Percentiles rank a stretch among this genome's conserved stretches.
Evolutionary conservation across 2,329 filamentous ascomycete genomes (phyloP).

Genomic region (Grosmannia huntii): DNA sequence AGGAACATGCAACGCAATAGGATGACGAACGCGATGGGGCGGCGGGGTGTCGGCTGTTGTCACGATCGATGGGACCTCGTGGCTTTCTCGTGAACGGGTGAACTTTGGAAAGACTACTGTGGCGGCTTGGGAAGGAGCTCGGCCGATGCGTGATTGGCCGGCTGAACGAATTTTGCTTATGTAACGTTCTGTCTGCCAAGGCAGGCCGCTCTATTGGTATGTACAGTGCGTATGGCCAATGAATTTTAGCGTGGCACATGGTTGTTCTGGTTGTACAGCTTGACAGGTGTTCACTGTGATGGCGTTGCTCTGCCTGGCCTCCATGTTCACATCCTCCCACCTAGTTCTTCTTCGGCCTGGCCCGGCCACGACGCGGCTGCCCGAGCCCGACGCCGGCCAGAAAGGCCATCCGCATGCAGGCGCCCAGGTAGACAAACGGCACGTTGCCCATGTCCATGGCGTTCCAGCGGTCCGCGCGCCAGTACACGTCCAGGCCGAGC

Average conservation of each 20-base stretch:
- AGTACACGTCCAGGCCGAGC: slow-evolving; percentile 51
- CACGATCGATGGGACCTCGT: neutral
- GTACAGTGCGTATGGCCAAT: no score
- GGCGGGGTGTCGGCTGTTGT: neutral
- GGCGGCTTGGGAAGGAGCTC: neutral
- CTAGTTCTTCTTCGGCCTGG: neutral
- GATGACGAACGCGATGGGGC: neutral
- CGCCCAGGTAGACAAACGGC: slow-evolving; percentile 56
- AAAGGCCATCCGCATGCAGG: slow-evolving; percentile 45
- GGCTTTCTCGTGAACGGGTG: neutral
- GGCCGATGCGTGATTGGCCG: neutral
- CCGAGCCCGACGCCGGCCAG: slow-evolving; percentile 42
- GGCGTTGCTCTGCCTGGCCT: no score
- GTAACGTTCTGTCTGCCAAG: neutral
- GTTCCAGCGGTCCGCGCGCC: slow-evolving; percentile 50
- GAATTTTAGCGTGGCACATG: no score
- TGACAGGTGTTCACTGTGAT: no score
- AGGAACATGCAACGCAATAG: neutral
- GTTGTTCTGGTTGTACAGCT: no score
- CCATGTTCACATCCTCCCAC: no score
- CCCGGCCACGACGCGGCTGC: neutral
- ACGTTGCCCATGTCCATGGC: slow-evolving; percentile 57
- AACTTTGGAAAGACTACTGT: neutral
- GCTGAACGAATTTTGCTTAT: neutral
- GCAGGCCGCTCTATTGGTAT: no score